Percentiles rank a stretch among this genome's conserved stretches.
Evolutionary conservation across 2,329 filamentous ascomycete genomes (phyloP).

Genomic region (Venturia asperata): DNA sequence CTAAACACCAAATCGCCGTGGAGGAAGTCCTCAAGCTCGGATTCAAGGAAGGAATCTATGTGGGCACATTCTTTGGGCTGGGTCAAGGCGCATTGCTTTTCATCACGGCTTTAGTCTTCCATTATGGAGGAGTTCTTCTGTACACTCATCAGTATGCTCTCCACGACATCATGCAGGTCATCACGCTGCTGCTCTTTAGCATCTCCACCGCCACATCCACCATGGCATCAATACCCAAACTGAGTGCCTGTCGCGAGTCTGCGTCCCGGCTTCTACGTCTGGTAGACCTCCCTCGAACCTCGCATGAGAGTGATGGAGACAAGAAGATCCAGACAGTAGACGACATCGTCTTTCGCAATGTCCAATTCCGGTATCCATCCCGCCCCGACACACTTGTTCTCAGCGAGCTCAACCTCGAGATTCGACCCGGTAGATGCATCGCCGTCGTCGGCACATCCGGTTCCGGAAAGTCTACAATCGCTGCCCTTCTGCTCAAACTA

Average conservation of each 20-base stretch:
- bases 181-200: constrained; percentile 78
- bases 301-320: constrained; percentile 52
- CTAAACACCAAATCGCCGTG: constrained; percentile 52
- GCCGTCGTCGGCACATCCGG: constrained; percentile 81
- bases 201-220: constrained; percentile 65
- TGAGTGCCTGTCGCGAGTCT: constrained; percentile 65
- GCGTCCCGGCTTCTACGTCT: constrained; percentile 67
- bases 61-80: constrained; percentile 68
- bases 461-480: constrained; percentile 83
- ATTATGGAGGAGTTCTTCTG: constrained; percentile 65
- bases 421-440: constrained; percentile 57
- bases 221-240: constrained; percentile 70
- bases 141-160: constrained; percentile 45
- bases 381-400: constrained; percentile 50
- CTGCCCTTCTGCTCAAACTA: constrained; percentile 65
- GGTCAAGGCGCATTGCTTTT: constrained; percentile 66
- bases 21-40: constrained; percentile 53
- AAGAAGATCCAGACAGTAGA: constrained; percentile 38
- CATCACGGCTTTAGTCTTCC: constrained; percentile 73
- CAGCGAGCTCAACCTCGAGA: constrained; percentile 55
- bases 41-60: constrained; percentile 56
- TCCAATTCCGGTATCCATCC: constrained; percentile 67
- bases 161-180: constrained; percentile 60
- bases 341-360: constrained; percentile 52
- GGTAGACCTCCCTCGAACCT: constrained; percentile 51